phyloP scores from a whole-genome alignment of 371 early-diverging fungal species.

The Haplosporangium sp. region DNA sequence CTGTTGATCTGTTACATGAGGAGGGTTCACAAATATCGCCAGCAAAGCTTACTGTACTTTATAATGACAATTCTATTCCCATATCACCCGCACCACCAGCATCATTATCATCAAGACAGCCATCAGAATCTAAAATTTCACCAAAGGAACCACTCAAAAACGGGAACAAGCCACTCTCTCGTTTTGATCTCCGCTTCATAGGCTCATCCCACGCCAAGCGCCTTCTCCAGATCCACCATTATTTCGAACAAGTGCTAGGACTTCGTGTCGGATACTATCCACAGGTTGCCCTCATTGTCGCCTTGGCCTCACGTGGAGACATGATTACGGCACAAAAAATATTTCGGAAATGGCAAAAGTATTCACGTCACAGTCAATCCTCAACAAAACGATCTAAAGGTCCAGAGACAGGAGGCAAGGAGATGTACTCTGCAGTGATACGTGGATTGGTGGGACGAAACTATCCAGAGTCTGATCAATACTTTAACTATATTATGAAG shows the following conservation, averaged over 20 bases:
- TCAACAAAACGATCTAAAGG: neutral
- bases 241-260: constrained; percentile 33
- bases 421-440: constrained; percentile 52
- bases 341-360: constrained; percentile 22
- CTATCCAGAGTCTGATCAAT: constrained; percentile 9
- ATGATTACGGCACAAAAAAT: constrained; percentile 24
- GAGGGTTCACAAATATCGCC: neutral
- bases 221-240: constrained; percentile 45
- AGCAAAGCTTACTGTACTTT: neutral
- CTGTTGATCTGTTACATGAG: neutral
- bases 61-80: neutral
- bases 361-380: neutral
- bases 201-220: constrained; percentile 35
- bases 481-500: neutral
- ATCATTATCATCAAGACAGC: constrained; percentile 3
- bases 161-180: neutral
- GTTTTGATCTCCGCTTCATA: constrained; percentile 15
- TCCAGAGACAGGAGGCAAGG: constrained; percentile 27
- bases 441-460: constrained; percentile 39
- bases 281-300: constrained; percentile 36
- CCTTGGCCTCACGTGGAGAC: constrained; percentile 32
- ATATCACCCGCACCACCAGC: neutral
- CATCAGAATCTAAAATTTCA: neutral
- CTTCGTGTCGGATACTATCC: constrained; percentile 25
- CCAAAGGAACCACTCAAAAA: neutral